A percentile compares a stretch with the other conserved stretches of the same genome.
Conservation (phyloP, 2,329 filamentous ascomycete species). For the Westerdykella sp. region DNA sequence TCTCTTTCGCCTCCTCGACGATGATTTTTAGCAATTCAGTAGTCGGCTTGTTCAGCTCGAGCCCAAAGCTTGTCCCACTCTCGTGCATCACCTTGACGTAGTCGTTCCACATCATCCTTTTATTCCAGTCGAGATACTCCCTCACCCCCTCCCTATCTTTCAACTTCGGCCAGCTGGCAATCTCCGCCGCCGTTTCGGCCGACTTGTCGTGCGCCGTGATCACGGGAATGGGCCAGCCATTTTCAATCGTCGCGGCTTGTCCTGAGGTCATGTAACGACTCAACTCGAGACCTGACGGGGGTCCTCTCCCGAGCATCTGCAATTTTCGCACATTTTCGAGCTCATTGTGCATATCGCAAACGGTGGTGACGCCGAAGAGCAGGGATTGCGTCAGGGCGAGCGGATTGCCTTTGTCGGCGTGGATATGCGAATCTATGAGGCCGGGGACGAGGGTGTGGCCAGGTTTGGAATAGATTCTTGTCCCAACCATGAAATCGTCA, state of each 20-base stretch:
- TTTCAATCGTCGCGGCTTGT: slow-evolving; percentile 46
- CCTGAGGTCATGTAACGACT: slow-evolving; percentile 48
- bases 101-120: slow-evolving; percentile 38
- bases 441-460: slow-evolving; percentile 46
- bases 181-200: slow-evolving; percentile 33
- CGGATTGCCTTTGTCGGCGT: slow-evolving; percentile 39
- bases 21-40: slow-evolving; percentile 43
- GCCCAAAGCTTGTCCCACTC: slow-evolving; percentile 38
- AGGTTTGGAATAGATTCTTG: slow-evolving; percentile 35
- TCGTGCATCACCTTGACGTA: slow-evolving; percentile 52
- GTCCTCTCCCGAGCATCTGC: no score
- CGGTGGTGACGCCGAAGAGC: slow-evolving; percentile 48
- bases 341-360: slow-evolving; percentile 46
- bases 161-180: slow-evolving; percentile 46
- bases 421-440: slow-evolving; percentile 48
- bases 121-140: slow-evolving; percentile 38
- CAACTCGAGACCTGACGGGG: slow-evolving; percentile 18
- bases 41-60: slow-evolving; percentile 35
- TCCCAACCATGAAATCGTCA: no score
- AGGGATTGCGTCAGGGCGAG: slow-evolving; percentile 41
- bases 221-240: slow-evolving; percentile 47
- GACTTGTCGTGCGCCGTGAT: slow-evolving; percentile 37
- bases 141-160: slow-evolving; percentile 38
- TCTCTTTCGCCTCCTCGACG: slow-evolving; percentile 36
- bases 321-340: slow-evolving; percentile 23